Percentiles rank a stretch among this genome's conserved stretches.
Evolutionary conservation across 768 basidiomycete species (phyloP).

Genomic region (Tulasnella sp.): DNA sequence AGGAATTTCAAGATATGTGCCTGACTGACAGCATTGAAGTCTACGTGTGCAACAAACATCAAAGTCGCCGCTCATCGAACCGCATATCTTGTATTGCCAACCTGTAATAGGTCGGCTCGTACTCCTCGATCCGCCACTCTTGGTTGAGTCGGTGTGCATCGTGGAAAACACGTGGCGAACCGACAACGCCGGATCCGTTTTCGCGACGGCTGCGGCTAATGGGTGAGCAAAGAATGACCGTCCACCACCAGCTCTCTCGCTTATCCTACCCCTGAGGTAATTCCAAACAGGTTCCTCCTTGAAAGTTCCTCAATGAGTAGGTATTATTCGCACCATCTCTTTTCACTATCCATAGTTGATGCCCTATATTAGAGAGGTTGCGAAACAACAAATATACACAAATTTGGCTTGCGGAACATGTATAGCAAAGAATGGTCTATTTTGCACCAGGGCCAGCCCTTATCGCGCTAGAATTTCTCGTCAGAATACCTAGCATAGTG

Average conservation of each 20-base stretch:
- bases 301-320: background rate
- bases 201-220: background rate
- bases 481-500: no score
- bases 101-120: background rate
- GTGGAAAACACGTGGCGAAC: background rate
- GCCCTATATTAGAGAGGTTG: background rate
- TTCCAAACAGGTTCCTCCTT: background rate
- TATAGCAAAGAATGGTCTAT: no score
- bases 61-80: no score
- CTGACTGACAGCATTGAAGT: no score
- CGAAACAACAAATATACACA: no score
- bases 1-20: no score
- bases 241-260: background rate
- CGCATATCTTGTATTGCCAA: background rate
- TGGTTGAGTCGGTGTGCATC: background rate
- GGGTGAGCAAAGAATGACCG: background rate
- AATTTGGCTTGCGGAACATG: no score
- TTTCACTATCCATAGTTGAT: background rate
- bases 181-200: background rate
- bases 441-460: no score
- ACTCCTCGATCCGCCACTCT: background rate
- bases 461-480: no score
- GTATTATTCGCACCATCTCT: background rate
- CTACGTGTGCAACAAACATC: no score
- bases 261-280: background rate